Conservation (phyloP, 768 basidiomycete genomes). For the Leccinum sublutescens region DNA sequence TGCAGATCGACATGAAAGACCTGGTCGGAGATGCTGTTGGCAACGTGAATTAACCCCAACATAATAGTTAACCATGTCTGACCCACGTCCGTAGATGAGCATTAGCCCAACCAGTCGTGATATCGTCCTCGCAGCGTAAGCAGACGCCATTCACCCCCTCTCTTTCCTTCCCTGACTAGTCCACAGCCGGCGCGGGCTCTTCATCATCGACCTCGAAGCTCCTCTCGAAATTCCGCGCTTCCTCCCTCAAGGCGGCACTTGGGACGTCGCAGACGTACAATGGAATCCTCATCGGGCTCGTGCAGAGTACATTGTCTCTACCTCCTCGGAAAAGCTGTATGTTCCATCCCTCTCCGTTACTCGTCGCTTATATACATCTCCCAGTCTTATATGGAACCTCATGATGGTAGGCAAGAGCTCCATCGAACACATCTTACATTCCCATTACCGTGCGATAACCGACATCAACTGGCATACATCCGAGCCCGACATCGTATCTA, state of each 20-base stretch:
- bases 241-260: constrained; percentile 93
- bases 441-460: constrained; percentile 93
- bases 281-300: constrained; percentile 84
- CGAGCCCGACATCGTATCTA: constrained; percentile 82
- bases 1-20: constrained; percentile 78
- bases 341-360: constrained; percentile 22
- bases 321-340: constrained; percentile 85
- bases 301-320: constrained; percentile 82
- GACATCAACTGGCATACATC: constrained; percentile 97
- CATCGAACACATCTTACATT: constrained; percentile 81
- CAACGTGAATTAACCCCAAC: constrained; percentile 51
- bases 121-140: constrained; percentile 86
- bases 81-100: constrained; percentile 62
- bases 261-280: constrained; percentile 92
- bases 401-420: constrained; percentile 67
- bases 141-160: not conserved
- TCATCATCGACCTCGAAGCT: constrained; percentile 90
- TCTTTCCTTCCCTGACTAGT: not conserved
- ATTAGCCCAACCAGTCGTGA: constrained; percentile 88
- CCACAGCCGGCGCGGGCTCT: constrained; percentile 78
- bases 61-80: not conserved
- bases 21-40: constrained; percentile 82
- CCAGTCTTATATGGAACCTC: constrained; percentile 94
- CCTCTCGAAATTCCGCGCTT: constrained; percentile 88
- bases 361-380: not conserved